phyloP scores from a whole-genome alignment of 345 rosid species.

The Eucalyptus virginea region DNA sequence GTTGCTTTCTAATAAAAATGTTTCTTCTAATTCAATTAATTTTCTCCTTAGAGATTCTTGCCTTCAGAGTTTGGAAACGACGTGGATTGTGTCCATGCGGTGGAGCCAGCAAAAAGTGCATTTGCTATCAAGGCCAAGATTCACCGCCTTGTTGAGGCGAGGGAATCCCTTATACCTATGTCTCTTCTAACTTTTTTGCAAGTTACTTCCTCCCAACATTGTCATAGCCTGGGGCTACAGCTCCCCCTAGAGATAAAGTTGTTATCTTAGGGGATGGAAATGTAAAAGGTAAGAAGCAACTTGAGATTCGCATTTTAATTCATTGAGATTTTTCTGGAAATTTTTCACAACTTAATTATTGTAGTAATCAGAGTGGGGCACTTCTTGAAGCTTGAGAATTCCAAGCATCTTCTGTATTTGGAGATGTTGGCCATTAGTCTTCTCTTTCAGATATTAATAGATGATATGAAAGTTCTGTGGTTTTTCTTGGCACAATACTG shows the following conservation, averaged over 20 bases:
- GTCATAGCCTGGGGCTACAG: not conserved
- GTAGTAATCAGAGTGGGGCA: not conserved
- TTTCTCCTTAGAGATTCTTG: not conserved
- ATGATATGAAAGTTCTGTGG: not conserved
- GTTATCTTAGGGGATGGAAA: conserved; percentile 2
- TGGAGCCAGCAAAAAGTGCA: not conserved
- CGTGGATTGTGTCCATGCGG: not conserved
- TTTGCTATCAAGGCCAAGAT: not conserved
- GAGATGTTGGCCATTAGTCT: not conserved
- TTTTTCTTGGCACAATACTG: not conserved
- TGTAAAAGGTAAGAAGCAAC: not conserved
- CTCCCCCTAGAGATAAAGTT: not conserved
- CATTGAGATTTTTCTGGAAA: not conserved
- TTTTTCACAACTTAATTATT: not conserved
- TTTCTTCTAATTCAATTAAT: not conserved
- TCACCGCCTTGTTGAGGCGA: not conserved
- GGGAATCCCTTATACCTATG: not conserved
- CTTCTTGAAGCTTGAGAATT: not conserved
- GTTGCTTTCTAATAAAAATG: not conserved
- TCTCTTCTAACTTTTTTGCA: not conserved
- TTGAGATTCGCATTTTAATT: not conserved
- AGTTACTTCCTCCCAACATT: not conserved
- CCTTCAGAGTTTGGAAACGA: not conserved
- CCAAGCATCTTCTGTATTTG: not conserved
- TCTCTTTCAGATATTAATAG: not conserved